phyloP scores from a whole-genome alignment of 306 rosid genomes.

The peach (Prunus persica) region Prunus_persica_NCBIv2 NC_034012.1:7162501-7163000 shows the following conservation, averaged over 20 bases:
- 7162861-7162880: constrained; percentile 41
- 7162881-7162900: constrained; percentile 68
- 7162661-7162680: constrained; percentile 74
- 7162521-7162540: constrained; percentile 45
- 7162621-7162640: constrained; percentile 55
- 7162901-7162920: constrained; percentile 76
- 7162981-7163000: constrained; percentile 49
- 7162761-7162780: constrained; percentile 56
- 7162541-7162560: constrained; percentile 36
- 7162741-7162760: constrained; percentile 35
- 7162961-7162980: too few species aligned
- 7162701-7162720: constrained; percentile 68
- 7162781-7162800: constrained; percentile 48
- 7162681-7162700: constrained; percentile 93
- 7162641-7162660: constrained; percentile 49
- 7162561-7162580: constrained; percentile 50
- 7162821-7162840: constrained; percentile 12
- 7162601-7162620: constrained; percentile 44
- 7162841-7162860: constrained; percentile 38
- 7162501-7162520: constrained; percentile 46
- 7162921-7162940: not conserved
- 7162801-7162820: constrained; percentile 55
- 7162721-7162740: constrained; percentile 60
- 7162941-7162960: too few species aligned
- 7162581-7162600: constrained; percentile 67